These are phyloP conservation scores for Nemania sp. DNA, from an alignment of 2,329 filamentous ascomycete species.

Conservation along the genomic window DNA sequence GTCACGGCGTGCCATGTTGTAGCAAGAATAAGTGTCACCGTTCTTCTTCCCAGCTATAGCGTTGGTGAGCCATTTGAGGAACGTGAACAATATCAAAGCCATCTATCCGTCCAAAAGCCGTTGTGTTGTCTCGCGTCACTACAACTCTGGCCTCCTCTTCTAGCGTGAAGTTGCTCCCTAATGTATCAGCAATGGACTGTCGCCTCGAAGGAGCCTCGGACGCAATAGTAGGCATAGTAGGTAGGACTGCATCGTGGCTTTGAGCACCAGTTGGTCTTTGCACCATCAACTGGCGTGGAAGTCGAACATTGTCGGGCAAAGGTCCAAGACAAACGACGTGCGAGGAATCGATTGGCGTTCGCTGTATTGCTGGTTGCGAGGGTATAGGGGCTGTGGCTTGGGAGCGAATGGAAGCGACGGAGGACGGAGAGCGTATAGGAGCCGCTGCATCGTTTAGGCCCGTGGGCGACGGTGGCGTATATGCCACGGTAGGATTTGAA, in stretches of 20 bases:
- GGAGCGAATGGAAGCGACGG: constrained; percentile 30
- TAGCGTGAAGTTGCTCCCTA: constrained; percentile 61
- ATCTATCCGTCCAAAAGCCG: constrained; percentile 34
- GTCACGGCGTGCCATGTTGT: background rate
- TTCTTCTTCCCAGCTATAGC: constrained; percentile 42
- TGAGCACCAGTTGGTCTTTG: constrained; percentile 34
- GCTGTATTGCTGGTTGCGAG: constrained; percentile 46
- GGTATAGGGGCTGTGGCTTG: constrained; percentile 24
- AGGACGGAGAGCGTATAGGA: constrained; percentile 37
- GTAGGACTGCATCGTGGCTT: constrained; percentile 34
- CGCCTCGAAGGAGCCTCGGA: constrained; percentile 33
- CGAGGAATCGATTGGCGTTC: constrained; percentile 55
- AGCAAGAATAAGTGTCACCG: constrained; percentile 8
- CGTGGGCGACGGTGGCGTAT: constrained; percentile 30
- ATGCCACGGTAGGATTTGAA: constrained; percentile 34
- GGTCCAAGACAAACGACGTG: constrained; percentile 59
- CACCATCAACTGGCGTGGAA: constrained; percentile 39
- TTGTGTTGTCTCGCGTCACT: constrained; percentile 8
- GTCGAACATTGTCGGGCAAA: constrained; percentile 52
- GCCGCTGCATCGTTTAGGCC: constrained; percentile 33
- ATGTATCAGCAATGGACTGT: constrained; percentile 45
- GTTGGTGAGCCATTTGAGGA: constrained; percentile 38
- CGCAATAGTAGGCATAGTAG: constrained; percentile 35
- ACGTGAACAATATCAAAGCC: constrained; percentile 39
- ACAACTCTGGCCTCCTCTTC: constrained; percentile 50